A percentile compares a stretch with the other conserved stretches of the same genome.
These are phyloP conservation scores for Aspergillus pseudotamarii DNA, from an alignment of 2,329 filamentous ascomycete species.

Conservation along the genomic window DNA sequence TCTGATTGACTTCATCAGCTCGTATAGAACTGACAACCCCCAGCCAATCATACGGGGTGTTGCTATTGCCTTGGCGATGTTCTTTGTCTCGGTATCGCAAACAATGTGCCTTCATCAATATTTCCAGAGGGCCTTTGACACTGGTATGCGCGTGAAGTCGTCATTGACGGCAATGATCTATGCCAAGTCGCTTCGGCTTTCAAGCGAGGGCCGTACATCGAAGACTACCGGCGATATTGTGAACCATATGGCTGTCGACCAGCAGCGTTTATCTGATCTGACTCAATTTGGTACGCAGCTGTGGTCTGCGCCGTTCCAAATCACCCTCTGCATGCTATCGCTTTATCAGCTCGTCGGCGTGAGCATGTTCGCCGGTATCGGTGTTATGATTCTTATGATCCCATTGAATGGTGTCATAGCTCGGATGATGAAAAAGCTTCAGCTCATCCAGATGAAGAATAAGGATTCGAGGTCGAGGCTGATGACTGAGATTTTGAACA, in stretches of 20 bases:
- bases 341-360: slow-evolving; percentile 92
- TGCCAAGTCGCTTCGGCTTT: slow-evolving; percentile 83
- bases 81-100: slow-evolving; percentile 80
- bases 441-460: slow-evolving; percentile 98
- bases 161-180: slow-evolving; percentile 90
- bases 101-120: slow-evolving; percentile 95
- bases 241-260: slow-evolving; percentile 99
- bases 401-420: slow-evolving; percentile 93
- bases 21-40: slow-evolving; percentile 66
- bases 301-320: slow-evolving; percentile 97
- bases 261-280: slow-evolving; percentile 89
- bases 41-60: slow-evolving; percentile 83
- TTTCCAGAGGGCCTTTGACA: slow-evolving; percentile 92
- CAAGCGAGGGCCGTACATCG: slow-evolving; percentile 83
- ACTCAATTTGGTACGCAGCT: slow-evolving; percentile 94
- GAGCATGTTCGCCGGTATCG: slow-evolving; percentile 95
- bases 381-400: slow-evolving; percentile 96
- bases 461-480: slow-evolving; percentile 91
- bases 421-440: slow-evolving; percentile 87
- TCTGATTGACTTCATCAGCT: slow-evolving; percentile 81
- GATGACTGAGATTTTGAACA: slow-evolving; percentile 97
- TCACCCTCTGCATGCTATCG: slow-evolving; percentile 91
- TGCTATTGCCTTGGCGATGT: slow-evolving; percentile 90
- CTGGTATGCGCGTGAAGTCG: slow-evolving; percentile 95
- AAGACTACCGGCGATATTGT: slow-evolving; percentile 98